phyloP scores from a whole-genome alignment of 1,139 yeast genomes.

The Yamadazyma pseudoaaseri region DNA sequence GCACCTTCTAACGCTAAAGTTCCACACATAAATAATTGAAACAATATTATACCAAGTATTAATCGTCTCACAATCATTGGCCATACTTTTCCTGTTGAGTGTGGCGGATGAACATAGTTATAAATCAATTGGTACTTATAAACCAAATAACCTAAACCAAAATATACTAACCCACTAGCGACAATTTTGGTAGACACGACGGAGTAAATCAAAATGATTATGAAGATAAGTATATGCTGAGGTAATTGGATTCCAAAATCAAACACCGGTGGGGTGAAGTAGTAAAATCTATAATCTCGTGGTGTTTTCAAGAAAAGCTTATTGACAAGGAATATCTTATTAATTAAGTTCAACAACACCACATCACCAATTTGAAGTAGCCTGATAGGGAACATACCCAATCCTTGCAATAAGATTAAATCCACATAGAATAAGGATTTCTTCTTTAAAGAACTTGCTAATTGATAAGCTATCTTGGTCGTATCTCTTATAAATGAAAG shows the following conservation, averaged over 20 bases:
- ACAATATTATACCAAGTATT: constrained; percentile 57
- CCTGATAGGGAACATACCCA: constrained; percentile 77
- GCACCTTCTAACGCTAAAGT: constrained; percentile 66
- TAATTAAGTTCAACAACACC: constrained; percentile 45
- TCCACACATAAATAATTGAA: constrained; percentile 69
- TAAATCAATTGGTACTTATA: constrained; percentile 67
- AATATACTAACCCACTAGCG: constrained; percentile 60
- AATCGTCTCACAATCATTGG: constrained; percentile 64
- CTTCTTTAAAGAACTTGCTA: constrained; percentile 69
- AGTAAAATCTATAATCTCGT: constrained; percentile 56
- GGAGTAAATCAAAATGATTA: constrained; percentile 62
- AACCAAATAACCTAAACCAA: constrained; percentile 59
- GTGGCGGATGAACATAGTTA: constrained; percentile 69
- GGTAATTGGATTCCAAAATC: constrained; percentile 67
- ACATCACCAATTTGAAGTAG: constrained; percentile 55
- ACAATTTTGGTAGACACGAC: constrained; percentile 67
- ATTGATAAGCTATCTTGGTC: constrained; percentile 67
- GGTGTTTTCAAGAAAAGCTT: constrained; percentile 51
- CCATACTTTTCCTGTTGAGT: constrained; percentile 73
- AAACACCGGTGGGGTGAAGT: constrained; percentile 65
- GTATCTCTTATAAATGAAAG: constrained; percentile 79
- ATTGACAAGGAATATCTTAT: constrained; percentile 60
- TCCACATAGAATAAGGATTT: constrained; percentile 74
- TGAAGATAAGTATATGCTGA: constrained; percentile 61
- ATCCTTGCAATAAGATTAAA: constrained; percentile 66